phyloP scores from a whole-genome alignment of 2,329 filamentous ascomycete genomes.

The Hymenoscyphus fraxineus region DNA sequence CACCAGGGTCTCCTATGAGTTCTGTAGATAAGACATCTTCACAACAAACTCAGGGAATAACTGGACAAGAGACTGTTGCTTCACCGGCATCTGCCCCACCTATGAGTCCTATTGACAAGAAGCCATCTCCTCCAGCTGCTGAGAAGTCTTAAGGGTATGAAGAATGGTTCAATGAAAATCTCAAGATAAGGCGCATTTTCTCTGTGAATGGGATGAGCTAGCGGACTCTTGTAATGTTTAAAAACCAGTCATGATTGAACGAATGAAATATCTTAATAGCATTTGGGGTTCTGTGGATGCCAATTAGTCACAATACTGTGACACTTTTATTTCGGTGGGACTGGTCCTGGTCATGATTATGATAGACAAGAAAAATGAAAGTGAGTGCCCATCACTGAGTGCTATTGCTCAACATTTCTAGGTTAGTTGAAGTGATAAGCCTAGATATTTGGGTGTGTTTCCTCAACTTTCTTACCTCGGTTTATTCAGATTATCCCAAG shows the following conservation, averaged over 20 bases:
- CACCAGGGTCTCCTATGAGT: conserved; percentile 25
- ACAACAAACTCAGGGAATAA: conserved; percentile 29
- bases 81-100: conserved; percentile 24
- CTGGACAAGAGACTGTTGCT: conserved; percentile 24
- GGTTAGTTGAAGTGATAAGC: too few species aligned
- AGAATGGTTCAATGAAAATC: background rate
- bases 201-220: background rate
- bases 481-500: too few species aligned
- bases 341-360: too few species aligned
- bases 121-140: conserved; percentile 3
- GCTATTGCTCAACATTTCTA: too few species aligned
- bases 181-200: background rate
- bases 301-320: background rate
- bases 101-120: conserved; percentile 9
- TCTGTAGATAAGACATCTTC: conserved; percentile 23
- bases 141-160: conserved; percentile 2
- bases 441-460: too few species aligned
- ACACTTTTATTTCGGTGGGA: background rate
- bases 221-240: conserved; percentile 1
- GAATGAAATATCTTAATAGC: background rate
- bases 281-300: background rate
- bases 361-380: too few species aligned
- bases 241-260: background rate
- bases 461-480: too few species aligned
- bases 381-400: too few species aligned